These are phyloP conservation scores for Pseudogymnoascus sp. DNA, from an alignment of 2,329 filamentous ascomycete genomes.

Conservation along the genomic window DNA sequence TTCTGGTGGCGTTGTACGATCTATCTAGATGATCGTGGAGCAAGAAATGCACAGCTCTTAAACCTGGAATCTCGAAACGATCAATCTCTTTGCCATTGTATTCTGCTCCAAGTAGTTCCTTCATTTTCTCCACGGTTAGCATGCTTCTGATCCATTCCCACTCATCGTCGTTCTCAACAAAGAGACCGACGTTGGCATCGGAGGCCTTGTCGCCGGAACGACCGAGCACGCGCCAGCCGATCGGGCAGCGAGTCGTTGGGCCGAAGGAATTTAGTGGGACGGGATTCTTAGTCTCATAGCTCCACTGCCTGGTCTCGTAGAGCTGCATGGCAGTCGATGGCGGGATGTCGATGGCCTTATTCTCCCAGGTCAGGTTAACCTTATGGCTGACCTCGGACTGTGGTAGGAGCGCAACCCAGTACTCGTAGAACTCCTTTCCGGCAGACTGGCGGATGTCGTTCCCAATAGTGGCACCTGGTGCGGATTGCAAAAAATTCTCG, in stretches of 20 bases:
- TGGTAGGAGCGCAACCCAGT: constrained; percentile 22
- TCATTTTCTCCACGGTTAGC: constrained; percentile 21
- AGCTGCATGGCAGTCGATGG: background rate
- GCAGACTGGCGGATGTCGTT: constrained; percentile 32
- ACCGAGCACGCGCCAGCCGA: constrained; percentile 29
- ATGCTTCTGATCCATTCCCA: constrained; percentile 31
- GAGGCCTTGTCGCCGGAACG: constrained; percentile 32
- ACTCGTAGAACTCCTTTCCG: constrained; percentile 22
- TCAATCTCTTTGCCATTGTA: constrained; percentile 25
- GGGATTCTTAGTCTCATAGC: constrained; percentile 15
- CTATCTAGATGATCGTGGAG: constrained; percentile 24
- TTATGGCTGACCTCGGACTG: constrained; percentile 20
- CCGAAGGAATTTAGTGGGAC: constrained; percentile 21
- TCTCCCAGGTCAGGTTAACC: constrained; percentile 14
- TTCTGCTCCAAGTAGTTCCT: constrained; percentile 20
- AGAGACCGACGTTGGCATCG: constrained; percentile 33
- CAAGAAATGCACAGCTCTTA: constrained; percentile 21
- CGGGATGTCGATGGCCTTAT: constrained; percentile 16
- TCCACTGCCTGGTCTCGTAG: constrained; percentile 7
- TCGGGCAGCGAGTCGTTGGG: constrained; percentile 17
- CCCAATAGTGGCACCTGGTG: constrained; percentile 34
- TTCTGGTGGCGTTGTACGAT: constrained; percentile 18
- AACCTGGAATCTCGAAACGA: constrained; percentile 18
- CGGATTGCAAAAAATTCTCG: constrained; percentile 31
- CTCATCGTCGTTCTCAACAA: constrained; percentile 31